These are phyloP conservation scores for Trichophyton mentagrophytes DNA, from an alignment of 2,329 filamentous ascomycete species.

Conservation along the genomic window DNA sequence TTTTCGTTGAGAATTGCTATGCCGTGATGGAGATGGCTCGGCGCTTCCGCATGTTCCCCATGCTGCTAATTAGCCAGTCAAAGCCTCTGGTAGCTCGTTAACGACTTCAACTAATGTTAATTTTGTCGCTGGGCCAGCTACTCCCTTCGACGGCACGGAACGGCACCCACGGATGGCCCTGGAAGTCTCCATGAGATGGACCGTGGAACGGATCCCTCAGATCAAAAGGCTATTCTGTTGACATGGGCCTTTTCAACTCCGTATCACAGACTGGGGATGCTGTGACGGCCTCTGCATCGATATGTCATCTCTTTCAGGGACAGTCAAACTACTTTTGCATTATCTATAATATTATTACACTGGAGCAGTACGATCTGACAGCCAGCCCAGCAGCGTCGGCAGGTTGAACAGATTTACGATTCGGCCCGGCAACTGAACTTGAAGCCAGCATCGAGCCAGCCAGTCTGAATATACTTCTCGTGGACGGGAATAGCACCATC, in stretches of 20 bases:
- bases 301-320: neutral
- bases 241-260: neutral
- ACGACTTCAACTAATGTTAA: too few species aligned
- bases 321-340: neutral
- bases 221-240: neutral
- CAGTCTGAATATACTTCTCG: neutral
- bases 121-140: neutral
- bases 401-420: neutral
- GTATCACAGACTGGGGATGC: neutral
- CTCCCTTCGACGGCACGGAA: neutral
- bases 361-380: neutral
- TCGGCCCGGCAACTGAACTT: neutral
- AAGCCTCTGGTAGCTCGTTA: too few species aligned
- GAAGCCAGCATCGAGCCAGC: neutral
- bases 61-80: too few species aligned
- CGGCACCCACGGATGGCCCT: neutral
- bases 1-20: too few species aligned
- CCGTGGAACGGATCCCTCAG: neutral
- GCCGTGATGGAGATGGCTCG: too few species aligned
- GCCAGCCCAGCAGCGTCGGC: neutral
- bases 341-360: neutral
- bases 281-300: neutral
- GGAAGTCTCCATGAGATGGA: neutral
- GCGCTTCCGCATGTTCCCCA: too few species aligned
- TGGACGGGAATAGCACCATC: neutral